Conservation (phyloP, 2,329 filamentous ascomycete species). For the Colletotrichum musicola region DNA sequence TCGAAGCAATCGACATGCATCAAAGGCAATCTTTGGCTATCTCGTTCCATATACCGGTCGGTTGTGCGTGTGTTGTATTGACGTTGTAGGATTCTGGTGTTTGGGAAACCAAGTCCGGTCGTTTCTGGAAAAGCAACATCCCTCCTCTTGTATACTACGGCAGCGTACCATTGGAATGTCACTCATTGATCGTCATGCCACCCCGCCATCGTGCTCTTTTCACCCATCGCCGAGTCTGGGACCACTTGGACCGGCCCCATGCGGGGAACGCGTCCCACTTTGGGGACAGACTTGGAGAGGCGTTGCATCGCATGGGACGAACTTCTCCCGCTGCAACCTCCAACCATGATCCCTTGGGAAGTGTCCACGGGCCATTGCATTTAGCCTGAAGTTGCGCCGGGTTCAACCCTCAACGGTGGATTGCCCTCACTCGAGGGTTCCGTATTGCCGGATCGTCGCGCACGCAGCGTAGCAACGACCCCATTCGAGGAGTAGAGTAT, state of each 20-base stretch:
- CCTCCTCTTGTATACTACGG: constrained; percentile 9
- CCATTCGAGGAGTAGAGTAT: neutral
- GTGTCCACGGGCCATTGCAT: constrained; percentile 18
- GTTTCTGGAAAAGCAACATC: constrained; percentile 4
- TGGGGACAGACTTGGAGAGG: constrained; percentile 20
- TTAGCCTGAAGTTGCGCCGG: constrained; percentile 36
- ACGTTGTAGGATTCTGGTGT: neutral
- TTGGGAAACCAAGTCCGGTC: constrained; percentile 10
- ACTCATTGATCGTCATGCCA: constrained; percentile 11
- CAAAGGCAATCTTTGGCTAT: no score
- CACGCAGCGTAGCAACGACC: neutral
- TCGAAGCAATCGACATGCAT: neutral
- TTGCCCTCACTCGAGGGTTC: constrained; percentile 5
- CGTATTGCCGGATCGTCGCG: constrained; percentile 28
- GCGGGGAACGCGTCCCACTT: constrained; percentile 16
- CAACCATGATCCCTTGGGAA: constrained; percentile 3
- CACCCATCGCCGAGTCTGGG: constrained; percentile 13
- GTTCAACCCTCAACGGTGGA: constrained; percentile 10
- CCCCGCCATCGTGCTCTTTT: constrained; percentile 7
- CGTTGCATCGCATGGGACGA: constrained; percentile 34
- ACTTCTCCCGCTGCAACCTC: constrained; percentile 26
- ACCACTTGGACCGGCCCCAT: constrained; percentile 6
- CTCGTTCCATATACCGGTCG: no score
- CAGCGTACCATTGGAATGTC: constrained; percentile 23
- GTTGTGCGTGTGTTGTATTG: no score